phyloP scores from a whole-genome alignment of 257 asterid genomes.

The Euphrasia confusa region DNA sequence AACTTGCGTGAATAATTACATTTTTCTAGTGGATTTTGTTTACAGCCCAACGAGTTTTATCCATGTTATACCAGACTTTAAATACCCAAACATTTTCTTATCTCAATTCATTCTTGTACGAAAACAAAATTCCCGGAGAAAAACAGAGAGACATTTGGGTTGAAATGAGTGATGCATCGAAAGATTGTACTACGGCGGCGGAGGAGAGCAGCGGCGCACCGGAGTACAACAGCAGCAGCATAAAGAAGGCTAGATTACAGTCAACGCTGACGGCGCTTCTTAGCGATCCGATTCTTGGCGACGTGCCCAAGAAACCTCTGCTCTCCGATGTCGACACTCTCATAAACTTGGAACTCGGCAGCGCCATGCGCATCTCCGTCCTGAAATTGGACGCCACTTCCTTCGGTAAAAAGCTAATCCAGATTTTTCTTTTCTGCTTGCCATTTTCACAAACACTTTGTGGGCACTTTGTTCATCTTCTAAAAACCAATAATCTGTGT shows the following conservation, averaged over 20 bases:
- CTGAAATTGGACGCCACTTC: conserved; percentile 60
- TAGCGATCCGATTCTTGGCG: conserved; percentile 75
- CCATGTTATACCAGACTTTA: too few species aligned
- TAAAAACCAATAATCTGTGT: not conserved
- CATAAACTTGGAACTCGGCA: conserved; percentile 84
- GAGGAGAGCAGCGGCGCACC: conserved; percentile 36
- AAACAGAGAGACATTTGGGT: not conserved
- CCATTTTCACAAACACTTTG: conserved; percentile 41
- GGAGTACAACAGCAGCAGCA: conserved; percentile 52
- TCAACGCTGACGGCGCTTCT: conserved; percentile 67
- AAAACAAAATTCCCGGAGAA: not conserved
- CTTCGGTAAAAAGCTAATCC: conserved; percentile 40
- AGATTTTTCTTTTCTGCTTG: conserved; percentile 14
- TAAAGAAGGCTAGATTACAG: conserved; percentile 59
- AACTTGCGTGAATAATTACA: too few species aligned
- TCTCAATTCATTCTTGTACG: not conserved
- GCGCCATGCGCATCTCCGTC: conserved; percentile 87
- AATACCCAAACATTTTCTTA: too few species aligned
- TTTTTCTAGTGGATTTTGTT: too few species aligned
- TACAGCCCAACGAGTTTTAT: too few species aligned
- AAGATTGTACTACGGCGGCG: conserved; percentile 19
- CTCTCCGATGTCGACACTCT: conserved; percentile 85
- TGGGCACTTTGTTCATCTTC: not conserved
- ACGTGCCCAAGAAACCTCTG: conserved; percentile 70
- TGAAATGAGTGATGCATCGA: conserved; percentile 34